phyloP scores from a whole-genome alignment of 129 eudicot genomes.

The Saposhnikovia divaricata region DNA sequence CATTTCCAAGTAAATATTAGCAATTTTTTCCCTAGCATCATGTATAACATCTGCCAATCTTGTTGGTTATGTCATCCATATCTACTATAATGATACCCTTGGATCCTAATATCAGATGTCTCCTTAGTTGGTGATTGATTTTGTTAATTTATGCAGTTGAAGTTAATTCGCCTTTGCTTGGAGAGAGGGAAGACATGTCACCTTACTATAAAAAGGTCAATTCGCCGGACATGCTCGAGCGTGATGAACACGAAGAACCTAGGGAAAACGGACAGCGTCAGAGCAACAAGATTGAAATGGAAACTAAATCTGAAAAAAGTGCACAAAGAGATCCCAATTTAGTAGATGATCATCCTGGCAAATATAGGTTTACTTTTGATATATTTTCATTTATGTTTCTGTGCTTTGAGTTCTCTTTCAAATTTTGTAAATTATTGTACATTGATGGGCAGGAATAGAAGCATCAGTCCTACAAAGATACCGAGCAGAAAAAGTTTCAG shows the following conservation, averaged over 20 bases:
- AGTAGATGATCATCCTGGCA: conserved; percentile 56
- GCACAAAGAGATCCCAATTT: conserved; percentile 56
- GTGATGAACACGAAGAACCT: conserved; percentile 60
- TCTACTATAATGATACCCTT: background rate
- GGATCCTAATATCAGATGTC: background rate
- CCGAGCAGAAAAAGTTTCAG: conserved; percentile 28
- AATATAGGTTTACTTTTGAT: conserved; percentile 50
- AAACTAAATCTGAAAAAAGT: conserved; percentile 27
- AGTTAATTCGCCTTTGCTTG: conserved; percentile 37
- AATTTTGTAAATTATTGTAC: background rate
- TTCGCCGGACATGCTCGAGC: conserved; percentile 37
- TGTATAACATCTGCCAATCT: background rate
- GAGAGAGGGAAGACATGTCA: conserved; percentile 34
- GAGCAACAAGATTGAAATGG: conserved; percentile 50
- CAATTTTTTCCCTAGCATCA: background rate
- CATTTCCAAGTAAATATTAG: background rate
- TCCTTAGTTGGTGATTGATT: background rate
- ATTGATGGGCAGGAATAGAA: conserved; percentile 57
- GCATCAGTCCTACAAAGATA: conserved; percentile 36
- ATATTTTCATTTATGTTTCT: background rate
- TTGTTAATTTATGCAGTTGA: conserved; percentile 18
- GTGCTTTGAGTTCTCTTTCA: background rate
- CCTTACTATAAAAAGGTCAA: conserved; percentile 29
- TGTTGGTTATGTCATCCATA: background rate
- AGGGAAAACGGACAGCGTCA: conserved; percentile 65